phyloP scores from a whole-genome alignment of 1,139 yeast species.

The Sugiyamaella pinicola region DNA sequence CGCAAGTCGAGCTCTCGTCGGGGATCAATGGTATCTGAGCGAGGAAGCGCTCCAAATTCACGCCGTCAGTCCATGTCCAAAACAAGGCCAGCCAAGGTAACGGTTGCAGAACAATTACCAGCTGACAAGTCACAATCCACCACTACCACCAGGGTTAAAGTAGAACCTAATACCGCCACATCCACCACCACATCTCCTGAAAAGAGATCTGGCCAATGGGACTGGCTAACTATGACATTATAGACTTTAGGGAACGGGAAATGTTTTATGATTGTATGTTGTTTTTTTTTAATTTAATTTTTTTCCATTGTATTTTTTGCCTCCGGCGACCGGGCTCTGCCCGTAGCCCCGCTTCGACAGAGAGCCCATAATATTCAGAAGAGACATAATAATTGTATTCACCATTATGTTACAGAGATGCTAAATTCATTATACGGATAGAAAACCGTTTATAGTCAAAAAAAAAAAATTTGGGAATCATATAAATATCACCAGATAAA shows the following conservation, averaged over 20 bases:
- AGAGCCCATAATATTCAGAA: background rate
- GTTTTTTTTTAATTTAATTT: background rate
- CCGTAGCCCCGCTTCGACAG: too few relatives aligned
- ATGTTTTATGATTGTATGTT: slow-evolving; percentile 8
- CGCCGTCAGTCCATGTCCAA: slow-evolving; percentile 21
- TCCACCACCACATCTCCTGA: slow-evolving; percentile 6
- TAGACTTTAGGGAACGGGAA: slow-evolving; percentile 19
- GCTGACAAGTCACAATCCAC: slow-evolving; percentile 6
- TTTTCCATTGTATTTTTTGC: background rate
- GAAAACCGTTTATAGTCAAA: too few relatives aligned
- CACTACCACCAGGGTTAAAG: background rate
- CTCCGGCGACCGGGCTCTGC: too few relatives aligned
- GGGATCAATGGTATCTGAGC: slow-evolving; percentile 24
- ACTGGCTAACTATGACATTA: slow-evolving; percentile 42
- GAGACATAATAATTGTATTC: background rate
- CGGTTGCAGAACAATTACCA: slow-evolving; percentile 6
- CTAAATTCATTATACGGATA: background rate
- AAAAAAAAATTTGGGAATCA: background rate
- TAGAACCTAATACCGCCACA: background rate
- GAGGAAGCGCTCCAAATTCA: slow-evolving; percentile 19
- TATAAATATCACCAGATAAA: background rate
- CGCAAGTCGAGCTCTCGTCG: slow-evolving; percentile 26
- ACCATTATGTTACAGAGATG: background rate
- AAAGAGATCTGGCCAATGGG: slow-evolving; percentile 38
- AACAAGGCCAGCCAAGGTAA: slow-evolving; percentile 14